phyloP scores from a whole-genome alignment of 768 basidiomycete species.

The Naganishia antarctica region DNA sequence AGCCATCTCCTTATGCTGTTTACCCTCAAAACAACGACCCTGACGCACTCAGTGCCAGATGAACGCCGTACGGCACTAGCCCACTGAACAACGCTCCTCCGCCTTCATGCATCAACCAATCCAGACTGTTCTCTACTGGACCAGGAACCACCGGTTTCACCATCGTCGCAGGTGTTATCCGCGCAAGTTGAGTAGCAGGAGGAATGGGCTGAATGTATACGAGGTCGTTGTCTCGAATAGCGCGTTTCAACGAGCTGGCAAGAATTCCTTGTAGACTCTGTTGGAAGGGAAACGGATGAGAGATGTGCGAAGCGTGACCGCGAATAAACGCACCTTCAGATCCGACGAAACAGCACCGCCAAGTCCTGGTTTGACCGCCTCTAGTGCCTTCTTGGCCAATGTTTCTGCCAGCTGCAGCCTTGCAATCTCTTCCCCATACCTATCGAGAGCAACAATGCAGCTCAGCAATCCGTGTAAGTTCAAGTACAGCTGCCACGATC shows the following conservation, averaged over 20 bases:
- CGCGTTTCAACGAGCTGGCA: constrained; percentile 62
- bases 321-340: constrained; percentile 59
- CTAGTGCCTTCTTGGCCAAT: constrained; percentile 66
- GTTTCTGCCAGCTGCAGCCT: constrained; percentile 65
- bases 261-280: constrained; percentile 74
- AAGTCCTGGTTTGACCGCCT: constrained; percentile 62
- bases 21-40: no score
- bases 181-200: constrained; percentile 61
- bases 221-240: constrained; percentile 85
- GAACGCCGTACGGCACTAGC: constrained; percentile 78
- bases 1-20: neutral
- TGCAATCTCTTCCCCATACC: constrained; percentile 83
- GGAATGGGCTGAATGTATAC: constrained; percentile 91
- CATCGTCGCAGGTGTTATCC: constrained; percentile 63
- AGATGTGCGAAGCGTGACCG: neutral
- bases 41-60: constrained; percentile 78
- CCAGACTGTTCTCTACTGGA: constrained; percentile 45
- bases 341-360: constrained; percentile 67
- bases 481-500: neutral
- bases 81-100: constrained; percentile 65
- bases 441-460: constrained; percentile 43
- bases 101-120: constrained; percentile 44
- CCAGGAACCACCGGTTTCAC: constrained; percentile 59
- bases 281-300: neutral
- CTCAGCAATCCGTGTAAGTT: neutral